These are phyloP conservation scores for Agrocybe pediades DNA, from an alignment of 768 basidiomycete genomes.

Conservation along the genomic window DNA sequence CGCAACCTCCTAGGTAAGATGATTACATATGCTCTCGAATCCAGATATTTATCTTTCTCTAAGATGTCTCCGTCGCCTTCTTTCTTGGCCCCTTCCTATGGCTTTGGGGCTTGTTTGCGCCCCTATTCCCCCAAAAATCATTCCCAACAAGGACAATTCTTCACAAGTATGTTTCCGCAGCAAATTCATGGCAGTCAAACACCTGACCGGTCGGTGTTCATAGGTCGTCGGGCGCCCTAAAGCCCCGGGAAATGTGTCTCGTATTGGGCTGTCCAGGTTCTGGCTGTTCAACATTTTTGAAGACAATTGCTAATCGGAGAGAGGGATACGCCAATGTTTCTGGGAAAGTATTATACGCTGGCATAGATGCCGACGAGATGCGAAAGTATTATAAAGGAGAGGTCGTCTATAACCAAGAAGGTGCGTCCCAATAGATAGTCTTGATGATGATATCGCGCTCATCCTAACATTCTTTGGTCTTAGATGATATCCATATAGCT, in stretches of 20 bases:
- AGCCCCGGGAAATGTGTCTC: conserved; percentile 86
- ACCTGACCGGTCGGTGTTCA: not conserved
- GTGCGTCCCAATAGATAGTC: conserved; percentile 28
- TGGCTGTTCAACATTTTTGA: conserved; percentile 87
- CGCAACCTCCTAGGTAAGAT: conserved; percentile 60
- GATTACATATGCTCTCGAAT: not conserved
- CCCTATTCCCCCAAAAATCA: conserved; percentile 39
- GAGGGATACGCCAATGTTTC: conserved; percentile 60
- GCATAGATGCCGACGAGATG: conserved; percentile 78
- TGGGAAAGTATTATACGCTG: conserved; percentile 83
- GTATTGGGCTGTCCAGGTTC: conserved; percentile 83
- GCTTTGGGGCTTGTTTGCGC: conserved; percentile 42
- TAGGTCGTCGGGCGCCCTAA: conserved; percentile 68
- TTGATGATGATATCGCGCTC: not conserved
- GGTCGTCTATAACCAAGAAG: conserved; percentile 78
- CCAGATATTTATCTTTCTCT: not conserved
- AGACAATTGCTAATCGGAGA: conserved; percentile 77
- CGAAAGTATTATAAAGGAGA: conserved; percentile 76
- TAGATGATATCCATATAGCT: conserved; percentile 81
- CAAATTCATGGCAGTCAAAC: not conserved
- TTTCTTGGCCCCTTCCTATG: conserved; percentile 53
- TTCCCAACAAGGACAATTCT: conserved; percentile 53
- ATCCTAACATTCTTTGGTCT: not conserved
- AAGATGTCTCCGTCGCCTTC: conserved; percentile 56
- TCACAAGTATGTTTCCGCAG: conserved; percentile 45